Conservation (phyloP, 1,284 basidiomycete species). For the Microbotryomycetes sp. region DNA sequence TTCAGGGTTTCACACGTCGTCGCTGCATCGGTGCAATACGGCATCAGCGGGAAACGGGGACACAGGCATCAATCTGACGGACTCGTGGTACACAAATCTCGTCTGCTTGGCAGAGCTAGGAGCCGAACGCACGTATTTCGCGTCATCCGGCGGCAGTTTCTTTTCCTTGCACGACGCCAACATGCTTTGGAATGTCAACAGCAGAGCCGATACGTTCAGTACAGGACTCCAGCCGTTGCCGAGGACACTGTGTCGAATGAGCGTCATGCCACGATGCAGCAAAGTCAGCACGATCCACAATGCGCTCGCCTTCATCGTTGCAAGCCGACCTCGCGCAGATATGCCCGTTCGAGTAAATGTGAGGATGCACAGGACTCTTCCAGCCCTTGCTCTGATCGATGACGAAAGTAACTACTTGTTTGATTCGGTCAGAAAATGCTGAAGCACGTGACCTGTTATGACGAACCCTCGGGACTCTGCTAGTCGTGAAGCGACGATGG, state of each 20-base stretch:
- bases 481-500: background rate
- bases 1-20: background rate
- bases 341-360: slow-evolving; percentile 41
- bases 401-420: background rate
- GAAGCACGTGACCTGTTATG: too few relatives aligned
- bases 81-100: background rate
- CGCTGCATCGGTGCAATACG: too few relatives aligned
- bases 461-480: slow-evolving; percentile 2
- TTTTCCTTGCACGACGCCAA: slow-evolving; percentile 39
- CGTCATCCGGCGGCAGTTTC: slow-evolving; percentile 31
- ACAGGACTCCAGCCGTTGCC: slow-evolving; percentile 32
- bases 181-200: slow-evolving; percentile 46
- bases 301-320: slow-evolving; percentile 35
- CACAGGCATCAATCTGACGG: too few relatives aligned
- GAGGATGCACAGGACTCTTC: slow-evolving; percentile 42
- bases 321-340: slow-evolving; percentile 39
- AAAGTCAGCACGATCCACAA: background rate
- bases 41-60: too few relatives aligned
- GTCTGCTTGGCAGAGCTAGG: background rate
- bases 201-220: slow-evolving; percentile 41
- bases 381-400: slow-evolving; percentile 37
- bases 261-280: background rate
- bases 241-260: slow-evolving; percentile 1
- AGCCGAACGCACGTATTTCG: slow-evolving; percentile 12
- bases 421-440: background rate